Conservation (phyloP, 148 eudicot species). For the Nepenthes gracilis region DNA sequence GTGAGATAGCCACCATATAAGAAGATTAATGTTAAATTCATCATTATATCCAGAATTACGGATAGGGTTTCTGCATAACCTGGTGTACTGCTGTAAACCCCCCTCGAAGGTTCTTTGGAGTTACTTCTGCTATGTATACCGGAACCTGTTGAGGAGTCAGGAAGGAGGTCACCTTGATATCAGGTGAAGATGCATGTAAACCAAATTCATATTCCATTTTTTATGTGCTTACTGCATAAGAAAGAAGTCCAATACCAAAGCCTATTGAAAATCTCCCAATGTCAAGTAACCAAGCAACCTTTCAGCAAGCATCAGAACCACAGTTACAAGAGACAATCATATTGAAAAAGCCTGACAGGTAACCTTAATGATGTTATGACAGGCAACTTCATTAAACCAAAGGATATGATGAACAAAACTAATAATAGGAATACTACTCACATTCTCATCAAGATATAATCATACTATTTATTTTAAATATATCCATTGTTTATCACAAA, state of each 20-base stretch:
- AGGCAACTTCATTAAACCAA: too few species aligned
- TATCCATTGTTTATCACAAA: too few species aligned
- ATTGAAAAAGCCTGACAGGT: not conserved
- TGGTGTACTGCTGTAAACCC: conserved; percentile 59
- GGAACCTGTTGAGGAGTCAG: conserved; percentile 47
- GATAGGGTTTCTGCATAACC: conserved; percentile 23
- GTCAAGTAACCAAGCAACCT: conserved; percentile 67
- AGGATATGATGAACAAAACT: too few species aligned
- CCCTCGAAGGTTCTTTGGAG: conserved; percentile 83
- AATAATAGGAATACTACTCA: too few species aligned
- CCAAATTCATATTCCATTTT: not conserved
- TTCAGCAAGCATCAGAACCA: conserved; percentile 2
- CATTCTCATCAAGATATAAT: too few species aligned
- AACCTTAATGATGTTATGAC: not conserved
- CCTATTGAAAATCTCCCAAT: conserved; percentile 53
- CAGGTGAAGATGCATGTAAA: not conserved
- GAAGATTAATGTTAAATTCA: conserved; percentile 3
- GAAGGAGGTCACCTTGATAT: not conserved
- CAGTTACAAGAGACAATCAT: not conserved
- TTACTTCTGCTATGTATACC: conserved; percentile 76
- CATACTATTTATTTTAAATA: too few species aligned
- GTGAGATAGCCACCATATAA: conserved; percentile 16
- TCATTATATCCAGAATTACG: not conserved
- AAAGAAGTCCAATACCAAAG: conserved; percentile 62
- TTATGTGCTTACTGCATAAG: conserved; percentile 46